Base-by-base conservation (phyloP, 2,329 filamentous ascomycete species). In the Curvularia eragrostidis region DNA sequence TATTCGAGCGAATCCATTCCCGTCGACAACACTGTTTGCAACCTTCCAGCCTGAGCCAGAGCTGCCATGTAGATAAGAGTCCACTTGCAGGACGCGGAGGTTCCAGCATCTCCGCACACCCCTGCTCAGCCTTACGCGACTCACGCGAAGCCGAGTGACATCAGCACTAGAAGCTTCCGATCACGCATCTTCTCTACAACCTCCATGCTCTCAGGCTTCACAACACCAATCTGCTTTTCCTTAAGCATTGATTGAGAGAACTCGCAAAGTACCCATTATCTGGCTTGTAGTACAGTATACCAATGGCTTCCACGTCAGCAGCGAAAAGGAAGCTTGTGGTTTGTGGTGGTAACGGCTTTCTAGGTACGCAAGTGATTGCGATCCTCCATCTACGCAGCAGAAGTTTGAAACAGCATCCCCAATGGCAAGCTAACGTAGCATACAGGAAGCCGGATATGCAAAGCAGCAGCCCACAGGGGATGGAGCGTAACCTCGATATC, bases 401-500 rank as follows among this genome's bases (percentile, higher is more conserved):
- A 6, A 46, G n/a, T 10, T 10, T 30, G 24, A 13, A 19, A 21
- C 24, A 30, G 30, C 10, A 7, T 15, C 10, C 5, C 26, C 15
- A 30, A 46, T 7, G 4, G 5, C 5, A 30, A 32, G 3, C 43
- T 47, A 47, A 47, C 43, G 15, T 3, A 19, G 18, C 7, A 1
- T 2, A 21, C 54, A 86, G 87, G 87, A 44, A 86, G 84, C 23
- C 86, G 94, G 54, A 97, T 99, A 80, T 98, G 95, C 82, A 95
- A 92, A 81, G 89, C 91, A 52, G 95, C 92, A 43, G 88, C 92
- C 49, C 85, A 88, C 44, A 84, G 93, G 73, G 92, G 93, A 54
- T 98, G 94, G 94, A 86, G 93, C 56, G 94, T 98, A 47, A 94
- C 88, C 21, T 97, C 93, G 5, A 88, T 99, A 70, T 96, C 93